Evolutionary conservation across 441 rosid genomes (phyloP).

Genomic region (Erodium chrysanthum): DNA sequence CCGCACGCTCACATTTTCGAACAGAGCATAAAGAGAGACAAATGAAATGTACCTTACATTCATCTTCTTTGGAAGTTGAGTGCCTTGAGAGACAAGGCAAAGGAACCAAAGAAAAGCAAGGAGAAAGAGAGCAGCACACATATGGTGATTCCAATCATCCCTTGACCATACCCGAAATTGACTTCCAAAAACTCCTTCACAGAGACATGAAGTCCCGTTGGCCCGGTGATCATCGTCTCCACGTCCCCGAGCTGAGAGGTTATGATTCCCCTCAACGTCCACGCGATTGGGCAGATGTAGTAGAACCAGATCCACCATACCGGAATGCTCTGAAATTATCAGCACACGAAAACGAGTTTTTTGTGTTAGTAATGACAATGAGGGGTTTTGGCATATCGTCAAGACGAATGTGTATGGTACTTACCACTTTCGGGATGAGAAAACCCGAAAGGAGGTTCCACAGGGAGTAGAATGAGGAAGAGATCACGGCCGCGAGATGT

Average conservation of each 20-base stretch:
- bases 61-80: conserved; percentile 82
- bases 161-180: conserved; percentile 36
- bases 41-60: neutral
- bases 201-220: conserved; percentile 36
- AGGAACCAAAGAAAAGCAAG: conserved; percentile 48
- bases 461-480: conserved; percentile 85
- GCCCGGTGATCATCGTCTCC: conserved; percentile 42
- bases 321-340: conserved; percentile 43
- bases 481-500: conserved; percentile 70
- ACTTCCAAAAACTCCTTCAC: conserved; percentile 49
- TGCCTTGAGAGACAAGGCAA: conserved; percentile 47
- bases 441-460: conserved; percentile 94
- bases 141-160: conserved; percentile 44
- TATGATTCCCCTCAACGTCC: conserved; percentile 69
- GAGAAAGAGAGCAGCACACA: conserved; percentile 44
- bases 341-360: neutral
- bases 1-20: too few species aligned
- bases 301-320: conserved; percentile 96
- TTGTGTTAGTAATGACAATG: too few species aligned
- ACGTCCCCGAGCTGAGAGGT: conserved; percentile 80
- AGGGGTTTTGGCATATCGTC: too few species aligned
- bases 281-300: conserved; percentile 66
- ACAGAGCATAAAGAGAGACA: too few species aligned
- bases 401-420: conserved; percentile 15
- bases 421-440: conserved; percentile 73